phyloP scores from a whole-genome alignment of 306 rosid genomes.

The Cucumis sativus region Cucumber_9930_V3 NC_026658.2:22790501-22791000 shows the following conservation, averaged over 20 bases:
- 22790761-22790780: neutral
- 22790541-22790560: neutral
- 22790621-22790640: constrained; percentile 17
- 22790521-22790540: neutral
- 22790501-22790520: constrained; percentile 1
- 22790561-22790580: constrained; percentile 29
- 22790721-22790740: neutral
- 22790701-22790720: neutral
- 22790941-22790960: constrained; percentile 97
- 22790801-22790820: neutral
- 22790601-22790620: constrained; percentile 46
- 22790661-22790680: neutral
- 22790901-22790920: constrained; percentile 18
- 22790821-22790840: neutral
- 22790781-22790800: neutral
- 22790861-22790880: constrained; percentile 45
- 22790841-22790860: constrained; percentile 14
- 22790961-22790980: constrained; percentile 76
- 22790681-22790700: neutral
- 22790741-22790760: neutral
- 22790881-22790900: constrained; percentile 35
- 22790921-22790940: constrained; percentile 68
- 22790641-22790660: neutral
- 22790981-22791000: constrained; percentile 89
- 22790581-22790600: neutral